Conservation (phyloP, 2,329 filamentous ascomycete species). For the Clonostachys rosea region DNA sequence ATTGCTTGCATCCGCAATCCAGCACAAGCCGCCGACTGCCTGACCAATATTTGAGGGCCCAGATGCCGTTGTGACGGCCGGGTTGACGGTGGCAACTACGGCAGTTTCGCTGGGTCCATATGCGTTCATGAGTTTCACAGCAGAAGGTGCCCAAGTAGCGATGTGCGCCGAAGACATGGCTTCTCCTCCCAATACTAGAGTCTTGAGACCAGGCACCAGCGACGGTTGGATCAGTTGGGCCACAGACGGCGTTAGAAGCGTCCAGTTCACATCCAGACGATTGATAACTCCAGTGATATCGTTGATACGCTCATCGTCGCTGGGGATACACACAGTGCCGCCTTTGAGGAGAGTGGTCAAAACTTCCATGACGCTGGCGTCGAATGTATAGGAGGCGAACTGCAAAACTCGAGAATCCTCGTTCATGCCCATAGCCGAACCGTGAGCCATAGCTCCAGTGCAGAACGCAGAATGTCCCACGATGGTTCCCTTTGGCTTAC, state of each 20-base stretch:
- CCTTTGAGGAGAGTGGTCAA: conserved; percentile 4
- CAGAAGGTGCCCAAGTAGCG: neutral
- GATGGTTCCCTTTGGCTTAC: conserved; percentile 12
- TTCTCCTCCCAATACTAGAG: neutral
- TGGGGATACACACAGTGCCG: conserved; percentile 4
- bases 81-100: conserved; percentile 3
- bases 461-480: conserved; percentile 11
- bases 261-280: conserved; percentile 10
- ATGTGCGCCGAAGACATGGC: neutral
- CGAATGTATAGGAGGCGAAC: conserved; percentile 6
- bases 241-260: conserved; percentile 6
- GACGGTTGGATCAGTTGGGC: neutral
- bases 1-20: neutral
- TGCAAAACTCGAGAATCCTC: conserved; percentile 18
- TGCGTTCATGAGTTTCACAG: conserved; percentile 3
- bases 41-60: conserved; percentile 1
- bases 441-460: conserved; percentile 10
- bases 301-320: conserved; percentile 4
- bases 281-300: conserved; percentile 2
- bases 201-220: neutral
- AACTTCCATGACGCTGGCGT: conserved; percentile 5
- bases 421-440: conserved; percentile 12
- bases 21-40: neutral
- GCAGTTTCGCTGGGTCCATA: conserved; percentile 15
- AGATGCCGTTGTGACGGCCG: neutral